Conservation (phyloP, 164 flowering plant genomes). For the Akebia trifoliata region DNA sequence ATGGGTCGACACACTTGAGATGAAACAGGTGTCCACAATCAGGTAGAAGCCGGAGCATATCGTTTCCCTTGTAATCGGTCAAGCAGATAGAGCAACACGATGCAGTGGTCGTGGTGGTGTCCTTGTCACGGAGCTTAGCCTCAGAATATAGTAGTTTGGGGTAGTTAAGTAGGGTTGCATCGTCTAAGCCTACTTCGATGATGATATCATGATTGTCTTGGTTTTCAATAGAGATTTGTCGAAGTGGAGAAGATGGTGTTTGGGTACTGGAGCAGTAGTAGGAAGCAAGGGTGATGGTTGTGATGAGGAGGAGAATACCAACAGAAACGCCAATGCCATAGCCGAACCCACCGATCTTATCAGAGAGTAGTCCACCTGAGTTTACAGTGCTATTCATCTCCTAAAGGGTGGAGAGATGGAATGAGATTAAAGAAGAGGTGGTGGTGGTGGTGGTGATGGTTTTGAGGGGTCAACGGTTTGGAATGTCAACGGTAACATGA, state of each 20-base stretch:
- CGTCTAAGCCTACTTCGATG: slow-evolving; percentile 58
- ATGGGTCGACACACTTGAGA: slow-evolving; percentile 61
- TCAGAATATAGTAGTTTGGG: slow-evolving; percentile 62
- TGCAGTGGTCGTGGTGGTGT: slow-evolving; percentile 38
- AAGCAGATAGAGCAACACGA: slow-evolving; percentile 74
- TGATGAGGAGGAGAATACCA: slow-evolving; percentile 76
- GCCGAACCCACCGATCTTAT: slow-evolving; percentile 53
- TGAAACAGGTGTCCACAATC: slow-evolving; percentile 78
- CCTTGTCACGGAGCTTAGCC: slow-evolving; percentile 36
- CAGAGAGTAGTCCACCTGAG: slow-evolving; percentile 41
- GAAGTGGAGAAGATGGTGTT: neutral
- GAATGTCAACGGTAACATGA: slow-evolving; percentile 21
- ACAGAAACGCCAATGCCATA: slow-evolving; percentile 67
- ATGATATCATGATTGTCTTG: neutral
- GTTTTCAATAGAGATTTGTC: neutral
- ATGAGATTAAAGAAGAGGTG: neutral
- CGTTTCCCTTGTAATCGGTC: slow-evolving; percentile 58
- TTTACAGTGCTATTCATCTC: slow-evolving; percentile 32
- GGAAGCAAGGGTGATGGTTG: slow-evolving; percentile 65
- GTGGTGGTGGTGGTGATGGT: neutral
- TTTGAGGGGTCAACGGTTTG: neutral
- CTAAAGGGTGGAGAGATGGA: neutral
- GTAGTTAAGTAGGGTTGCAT: slow-evolving; percentile 53
- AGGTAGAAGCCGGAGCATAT: slow-evolving; percentile 60
- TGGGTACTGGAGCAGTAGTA: slow-evolving; percentile 56